Evolutionary conservation across 2,329 filamentous ascomycete species (phyloP).

Genomic region (Fusarium ramigenum): DNA sequence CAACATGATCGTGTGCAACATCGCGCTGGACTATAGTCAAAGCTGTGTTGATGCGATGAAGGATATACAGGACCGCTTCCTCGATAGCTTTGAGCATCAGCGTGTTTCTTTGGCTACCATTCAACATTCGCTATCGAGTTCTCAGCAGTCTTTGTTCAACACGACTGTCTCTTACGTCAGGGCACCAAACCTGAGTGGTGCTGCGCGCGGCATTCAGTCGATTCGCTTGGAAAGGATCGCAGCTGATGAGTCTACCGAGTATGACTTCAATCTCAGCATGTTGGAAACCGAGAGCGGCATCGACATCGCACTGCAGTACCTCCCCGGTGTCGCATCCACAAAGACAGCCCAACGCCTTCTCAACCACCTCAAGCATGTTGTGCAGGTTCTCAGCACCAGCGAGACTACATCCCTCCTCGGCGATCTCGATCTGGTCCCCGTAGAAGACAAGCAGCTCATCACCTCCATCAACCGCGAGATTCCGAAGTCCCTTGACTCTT

Average conservation of each 20-base stretch:
- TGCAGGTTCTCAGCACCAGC: not conserved
- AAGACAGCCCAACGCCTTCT: not conserved
- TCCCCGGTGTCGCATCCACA: not conserved
- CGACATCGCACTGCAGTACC: not conserved
- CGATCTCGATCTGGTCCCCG: not conserved
- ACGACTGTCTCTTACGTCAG: not conserved
- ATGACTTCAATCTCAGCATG: conserved; percentile 2
- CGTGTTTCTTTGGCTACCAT: not conserved
- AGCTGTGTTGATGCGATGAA: not conserved
- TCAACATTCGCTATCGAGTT: not conserved
- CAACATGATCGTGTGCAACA: not conserved
- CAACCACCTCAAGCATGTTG: not conserved
- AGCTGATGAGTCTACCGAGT: not conserved
- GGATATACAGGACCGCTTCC: not conserved
- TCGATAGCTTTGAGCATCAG: not conserved
- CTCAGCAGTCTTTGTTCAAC: not conserved
- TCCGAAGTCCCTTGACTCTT: not conserved
- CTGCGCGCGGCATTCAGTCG: accelerated
- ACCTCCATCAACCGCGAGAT: not conserved
- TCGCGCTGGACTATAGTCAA: not conserved
- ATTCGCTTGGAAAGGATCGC: not conserved
- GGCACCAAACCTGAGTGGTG: not conserved
- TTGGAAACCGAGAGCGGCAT: not conserved
- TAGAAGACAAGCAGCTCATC: not conserved
- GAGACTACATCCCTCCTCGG: not conserved